Evolutionary conservation across 2,329 filamentous ascomycete species (phyloP), one percentile per base, ranked within the genome.

Genomic region (Escovopsis weberi): DNA sequence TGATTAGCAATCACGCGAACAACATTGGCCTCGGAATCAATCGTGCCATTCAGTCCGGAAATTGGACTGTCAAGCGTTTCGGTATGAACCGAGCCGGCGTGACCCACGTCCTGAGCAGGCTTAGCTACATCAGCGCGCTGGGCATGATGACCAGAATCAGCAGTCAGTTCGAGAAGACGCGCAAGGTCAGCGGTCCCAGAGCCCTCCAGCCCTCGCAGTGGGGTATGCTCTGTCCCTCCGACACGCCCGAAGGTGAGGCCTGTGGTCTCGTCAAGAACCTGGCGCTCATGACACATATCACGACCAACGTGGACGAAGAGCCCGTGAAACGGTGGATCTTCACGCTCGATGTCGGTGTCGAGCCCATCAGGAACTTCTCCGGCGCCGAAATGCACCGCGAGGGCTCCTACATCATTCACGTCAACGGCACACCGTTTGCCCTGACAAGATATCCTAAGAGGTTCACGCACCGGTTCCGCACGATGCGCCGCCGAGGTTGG

Each of bases 111-210:
- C 70, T 98, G 39, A 96, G 89, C 63, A 79, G 91, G 49, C 70
- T 98, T 43, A 96, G 89, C 61, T 98, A 96, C 58, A 95, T 98
- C 60, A 85, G 83, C 48, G 91, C 91, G 26, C 75, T 98, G 26
- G 93, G 93, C 48, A 98, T 98, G 93, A 98, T 98, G 91, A 98
- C 91, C 12, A 76, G 91, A 61, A 96, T 98, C 55, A 91, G 83
- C 60, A 93, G 85, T 72, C 91, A 98, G 66, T 98, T 98, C 56
- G 91, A 98, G 60, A 98, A 98, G 72, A 96, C 91, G 2, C 72
- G 91, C 53, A 98, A 98, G 63, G 88, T 98, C 47, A 88, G 82
- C 57, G 93, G 93, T 50, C 91, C 93, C 54, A 81, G 91, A 74
- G 91, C 93, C 15, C 70, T 98, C 39, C 91, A 98, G 57, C 88